These are phyloP conservation scores for Santalum album DNA, from an alignment of 164 flowering plant species.

Conservation along the genomic window DNA sequence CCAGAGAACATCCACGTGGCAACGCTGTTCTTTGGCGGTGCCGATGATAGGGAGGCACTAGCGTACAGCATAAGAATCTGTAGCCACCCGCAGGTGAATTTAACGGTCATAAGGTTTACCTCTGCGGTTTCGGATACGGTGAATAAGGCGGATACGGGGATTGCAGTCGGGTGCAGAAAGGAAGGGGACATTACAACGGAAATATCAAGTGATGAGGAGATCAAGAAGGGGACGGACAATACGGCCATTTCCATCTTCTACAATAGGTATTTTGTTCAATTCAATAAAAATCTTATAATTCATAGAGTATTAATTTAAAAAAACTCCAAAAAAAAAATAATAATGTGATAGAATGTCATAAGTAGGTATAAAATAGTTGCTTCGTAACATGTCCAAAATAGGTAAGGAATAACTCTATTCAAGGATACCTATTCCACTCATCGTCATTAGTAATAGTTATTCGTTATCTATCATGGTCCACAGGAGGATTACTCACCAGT, in stretches of 20 bases:
- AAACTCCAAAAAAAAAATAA: too few relatives aligned
- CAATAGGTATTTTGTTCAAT: constrained; percentile 27
- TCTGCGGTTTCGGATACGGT: too few relatives aligned
- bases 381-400: too few relatives aligned
- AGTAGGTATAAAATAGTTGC: too few relatives aligned
- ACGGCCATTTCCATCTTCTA: constrained; percentile 35
- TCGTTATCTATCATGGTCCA: too few relatives aligned
- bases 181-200: constrained; percentile 26
- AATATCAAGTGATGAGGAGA: constrained; percentile 15
- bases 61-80: constrained; percentile 38
- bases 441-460: too few relatives aligned
- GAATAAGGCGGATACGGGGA: not conserved
- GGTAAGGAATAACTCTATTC: too few relatives aligned
- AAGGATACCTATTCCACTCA: too few relatives aligned
- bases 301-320: too few relatives aligned
- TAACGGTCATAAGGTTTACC: constrained; percentile 47
- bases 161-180: constrained; percentile 8
- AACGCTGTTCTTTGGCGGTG: constrained; percentile 56
- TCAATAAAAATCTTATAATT: too few relatives aligned
- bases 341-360: too few relatives aligned
- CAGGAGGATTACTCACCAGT: too few relatives aligned
- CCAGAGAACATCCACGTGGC: constrained; percentile 34
- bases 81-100: constrained; percentile 25
- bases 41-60: constrained; percentile 69
- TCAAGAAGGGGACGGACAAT: constrained; percentile 29